Evolutionary conservation across 2,329 filamentous ascomycete genomes (phyloP), one percentile per base, ranked within the genome.

Genomic region (Didymella pomorum): DNA sequence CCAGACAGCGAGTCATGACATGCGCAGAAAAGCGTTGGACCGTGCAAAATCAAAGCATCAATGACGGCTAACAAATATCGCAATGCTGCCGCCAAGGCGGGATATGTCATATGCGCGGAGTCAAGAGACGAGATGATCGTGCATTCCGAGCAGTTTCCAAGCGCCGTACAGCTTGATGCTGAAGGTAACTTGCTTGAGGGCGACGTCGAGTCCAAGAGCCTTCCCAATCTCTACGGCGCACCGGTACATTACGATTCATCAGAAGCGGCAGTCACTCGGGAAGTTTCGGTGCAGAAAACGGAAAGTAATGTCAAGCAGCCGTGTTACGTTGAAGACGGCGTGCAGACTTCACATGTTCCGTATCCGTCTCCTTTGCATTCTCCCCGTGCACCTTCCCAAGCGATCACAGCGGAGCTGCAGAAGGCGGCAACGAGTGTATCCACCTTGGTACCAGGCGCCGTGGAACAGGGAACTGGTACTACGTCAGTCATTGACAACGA

Each of bases 1-100:
- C 39, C 69, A 71, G 45, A 68, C 59, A 20, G 37, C 42, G 26
- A 41, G 43, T 1, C 31, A 35, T 14, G 16, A 31, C 2, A 14
- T 33, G 7, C 52, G 52, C 9, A 58, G 49, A 2, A 43, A 31
- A 3, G 52, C 60, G 3, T 42, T 71, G 3, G 25, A 46, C 6
- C 60, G 50, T 26, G 62, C 65, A 9, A 69, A 69, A 44, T 39
- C 14, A 66, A 64, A 41, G 63, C 63, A 9, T 46, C 54, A 0
- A 45, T 62, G 11, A 58, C 46, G 5, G 62, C 51, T 1, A 63
- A 47, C 26, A 66, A 41, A 33, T 56, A 62, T 6, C 54, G 59
- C 6, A 21, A 31, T 1, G 45, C 37, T n/a, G 62, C 61, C 7
- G 37, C 26, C 26, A 35, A 57, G 4, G 56, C 49, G 10, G 62